A percentile compares a stretch with the other conserved stretches of the same genome.
These are phyloP conservation scores for Kodamaea leandrae DNA, from an alignment of 805 yeast species.

Conservation along the genomic window DNA sequence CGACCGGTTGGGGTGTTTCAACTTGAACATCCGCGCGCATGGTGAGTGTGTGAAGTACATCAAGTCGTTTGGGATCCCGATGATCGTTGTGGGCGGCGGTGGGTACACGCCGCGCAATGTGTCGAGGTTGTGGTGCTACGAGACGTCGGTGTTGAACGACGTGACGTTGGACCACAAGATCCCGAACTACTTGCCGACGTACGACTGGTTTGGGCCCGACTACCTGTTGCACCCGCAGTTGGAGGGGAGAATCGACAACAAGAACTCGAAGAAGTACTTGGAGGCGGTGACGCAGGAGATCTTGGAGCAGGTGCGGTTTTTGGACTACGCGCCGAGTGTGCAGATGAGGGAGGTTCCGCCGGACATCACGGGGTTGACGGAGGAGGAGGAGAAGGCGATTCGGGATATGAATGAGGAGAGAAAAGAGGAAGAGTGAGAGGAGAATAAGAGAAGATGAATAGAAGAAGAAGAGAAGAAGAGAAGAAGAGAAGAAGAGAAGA, in stretches of 20 bases:
- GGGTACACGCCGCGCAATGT: constrained; percentile 97
- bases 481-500: too few species aligned
- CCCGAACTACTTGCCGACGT: constrained; percentile 73
- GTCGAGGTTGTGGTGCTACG: constrained; percentile 92
- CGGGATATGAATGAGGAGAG: constrained; percentile 36
- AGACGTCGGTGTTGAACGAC: constrained; percentile 77
- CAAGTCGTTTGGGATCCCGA: constrained; percentile 85
- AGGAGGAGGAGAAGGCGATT: constrained; percentile 40
- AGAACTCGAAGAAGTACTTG: constrained; percentile 76
- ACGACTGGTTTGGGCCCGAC: constrained; percentile 87
- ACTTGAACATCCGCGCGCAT: constrained; percentile 86
- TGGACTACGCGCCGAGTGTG: constrained; percentile 93
- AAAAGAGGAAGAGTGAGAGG: too few species aligned
- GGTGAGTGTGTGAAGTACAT: constrained; percentile 92
- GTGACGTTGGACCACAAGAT: constrained; percentile 43
- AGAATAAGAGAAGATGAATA: too few species aligned
- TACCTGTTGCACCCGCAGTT: constrained; percentile 76
- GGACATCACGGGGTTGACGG: constrained; percentile 41
- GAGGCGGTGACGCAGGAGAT: constrained; percentile 75
- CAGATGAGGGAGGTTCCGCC: constrained; percentile 92
- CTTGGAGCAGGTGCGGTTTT: constrained; percentile 73
- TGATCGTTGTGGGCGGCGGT: constrained; percentile 94
- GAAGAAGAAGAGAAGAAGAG: too few species aligned
- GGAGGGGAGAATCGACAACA: constrained; percentile 66
- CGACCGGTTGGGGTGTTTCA: constrained; percentile 92